These are phyloP conservation scores for Fusarium continuum DNA, from an alignment of 2,329 filamentous ascomycete genomes.

Conservation along the genomic window DNA sequence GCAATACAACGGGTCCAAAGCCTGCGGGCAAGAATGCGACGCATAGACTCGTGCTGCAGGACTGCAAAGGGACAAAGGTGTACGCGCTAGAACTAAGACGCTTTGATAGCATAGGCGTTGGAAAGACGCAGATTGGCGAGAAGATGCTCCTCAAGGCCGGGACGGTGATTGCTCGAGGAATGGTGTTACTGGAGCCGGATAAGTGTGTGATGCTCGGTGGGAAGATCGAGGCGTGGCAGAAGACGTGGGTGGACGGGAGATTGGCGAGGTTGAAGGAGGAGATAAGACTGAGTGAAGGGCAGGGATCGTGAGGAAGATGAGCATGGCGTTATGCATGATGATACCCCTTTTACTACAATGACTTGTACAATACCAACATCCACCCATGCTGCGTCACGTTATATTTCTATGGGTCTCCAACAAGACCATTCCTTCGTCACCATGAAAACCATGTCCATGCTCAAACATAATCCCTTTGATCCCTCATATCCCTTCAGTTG, in stretches of 20 bases:
- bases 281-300: constrained; percentile 53
- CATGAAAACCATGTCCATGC: background rate
- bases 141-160: constrained; percentile 79
- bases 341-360: constrained; percentile 23
- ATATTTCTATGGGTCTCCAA: background rate
- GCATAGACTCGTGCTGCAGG: constrained; percentile 85
- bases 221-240: constrained; percentile 83
- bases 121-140: constrained; percentile 75
- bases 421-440: constrained; percentile 5
- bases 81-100: constrained; percentile 77
- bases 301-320: constrained; percentile 1
- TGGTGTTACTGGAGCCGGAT: constrained; percentile 78
- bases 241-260: constrained; percentile 76
- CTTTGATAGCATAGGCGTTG: constrained; percentile 72
- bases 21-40: constrained; percentile 61
- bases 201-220: constrained; percentile 82
- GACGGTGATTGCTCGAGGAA: constrained; percentile 75
- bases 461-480: background rate
- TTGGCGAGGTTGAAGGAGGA: constrained; percentile 74
- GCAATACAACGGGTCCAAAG: constrained; percentile 25
- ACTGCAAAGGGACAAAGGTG: constrained; percentile 73
- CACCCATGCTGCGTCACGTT: background rate
- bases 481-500: constrained; percentile 39
- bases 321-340: constrained; percentile 23
- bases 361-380: background rate